Conservation (phyloP, 2,329 filamentous ascomycete species). For the Tolypocladium sp. region DNA sequence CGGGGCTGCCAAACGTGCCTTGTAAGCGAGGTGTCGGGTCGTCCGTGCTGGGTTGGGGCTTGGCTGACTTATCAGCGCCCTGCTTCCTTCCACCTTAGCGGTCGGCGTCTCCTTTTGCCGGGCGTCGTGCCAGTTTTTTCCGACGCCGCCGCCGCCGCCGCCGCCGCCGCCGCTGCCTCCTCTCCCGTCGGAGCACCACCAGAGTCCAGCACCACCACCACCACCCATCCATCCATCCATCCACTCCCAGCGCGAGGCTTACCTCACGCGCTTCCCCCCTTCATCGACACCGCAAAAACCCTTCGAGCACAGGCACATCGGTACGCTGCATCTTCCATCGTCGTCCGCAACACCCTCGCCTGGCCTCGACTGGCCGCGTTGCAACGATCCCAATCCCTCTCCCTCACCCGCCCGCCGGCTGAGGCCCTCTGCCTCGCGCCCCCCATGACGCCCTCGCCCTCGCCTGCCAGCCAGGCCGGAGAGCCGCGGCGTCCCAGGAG, state of each 20-base stretch:
- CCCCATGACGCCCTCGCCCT: conserved; percentile 29
- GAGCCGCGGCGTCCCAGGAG: conserved; percentile 24
- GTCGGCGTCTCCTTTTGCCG: not conserved
- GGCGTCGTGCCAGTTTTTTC: not conserved
- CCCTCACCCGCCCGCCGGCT: conserved; percentile 5
- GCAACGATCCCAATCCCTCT: not conserved
- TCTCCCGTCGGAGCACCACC: not conserved
- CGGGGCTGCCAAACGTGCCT: not conserved
- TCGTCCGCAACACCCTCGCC: not conserved
- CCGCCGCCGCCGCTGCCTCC: not conserved
- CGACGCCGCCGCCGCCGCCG: not conserved
- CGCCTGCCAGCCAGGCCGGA: conserved; percentile 23
- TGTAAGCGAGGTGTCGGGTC: not conserved
- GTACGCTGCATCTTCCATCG: not conserved
- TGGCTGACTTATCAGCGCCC: not conserved
- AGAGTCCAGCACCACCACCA: not conserved
- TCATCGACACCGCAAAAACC: not conserved
- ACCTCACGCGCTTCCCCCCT: conserved; percentile 7
- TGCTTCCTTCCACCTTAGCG: not conserved
- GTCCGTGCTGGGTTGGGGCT: not conserved
- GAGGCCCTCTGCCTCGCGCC: conserved; percentile 2
- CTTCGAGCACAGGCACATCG: not conserved
- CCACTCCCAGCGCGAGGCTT: conserved; percentile 6
- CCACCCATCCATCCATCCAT: conserved; percentile 2
- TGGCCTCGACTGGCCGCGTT: not conserved